phyloP scores from a whole-genome alignment of 768 basidiomycete species.

The Suillus brevipes region DNA sequence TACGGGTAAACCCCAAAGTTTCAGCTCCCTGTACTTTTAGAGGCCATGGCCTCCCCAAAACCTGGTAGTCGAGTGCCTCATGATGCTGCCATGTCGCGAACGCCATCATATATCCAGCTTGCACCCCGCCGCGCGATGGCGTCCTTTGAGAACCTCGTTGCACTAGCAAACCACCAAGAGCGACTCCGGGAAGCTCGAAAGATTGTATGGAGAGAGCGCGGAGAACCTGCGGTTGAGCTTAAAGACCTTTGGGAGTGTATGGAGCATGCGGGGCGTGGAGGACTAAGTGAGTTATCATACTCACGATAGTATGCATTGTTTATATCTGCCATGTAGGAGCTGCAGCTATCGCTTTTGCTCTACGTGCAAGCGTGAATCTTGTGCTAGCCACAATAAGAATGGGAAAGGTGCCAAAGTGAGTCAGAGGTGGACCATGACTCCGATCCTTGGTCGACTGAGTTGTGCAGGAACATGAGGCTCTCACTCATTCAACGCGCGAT shows the following conservation, averaged over 20 bases:
- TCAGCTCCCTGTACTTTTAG: not conserved
- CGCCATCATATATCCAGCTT: constrained; percentile 46
- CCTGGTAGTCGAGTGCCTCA: not conserved
- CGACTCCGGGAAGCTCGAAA: constrained; percentile 69
- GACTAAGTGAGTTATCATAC: constrained; percentile 55
- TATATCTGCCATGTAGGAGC: constrained; percentile 54
- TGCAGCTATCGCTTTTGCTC: constrained; percentile 73
- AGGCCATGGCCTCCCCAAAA: constrained; percentile 6
- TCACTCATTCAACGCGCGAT: constrained; percentile 76
- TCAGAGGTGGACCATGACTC: not conserved
- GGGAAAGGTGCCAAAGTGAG: constrained; percentile 62
- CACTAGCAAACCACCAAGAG: constrained; percentile 83
- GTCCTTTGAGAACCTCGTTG: constrained; percentile 83
- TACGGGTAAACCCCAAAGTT: not conserved
- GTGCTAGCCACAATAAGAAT: constrained; percentile 76
- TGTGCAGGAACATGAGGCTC: constrained; percentile 58
- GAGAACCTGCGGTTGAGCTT: constrained; percentile 73
- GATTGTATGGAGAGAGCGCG: constrained; percentile 80
- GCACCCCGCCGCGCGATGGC: constrained; percentile 59
- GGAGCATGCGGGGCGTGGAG: constrained; percentile 70
- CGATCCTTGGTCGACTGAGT: not conserved
- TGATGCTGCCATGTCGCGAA: constrained; percentile 15
- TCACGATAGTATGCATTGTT: not conserved
- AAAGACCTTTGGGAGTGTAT: constrained; percentile 63
- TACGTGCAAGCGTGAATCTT: constrained; percentile 82